A percentile compares a stretch with the other conserved stretches of the same genome.
phyloP scores from a whole-genome alignment of 2,329 filamentous ascomycete genomes.

The Pleurostoma richardsiae region DNA sequence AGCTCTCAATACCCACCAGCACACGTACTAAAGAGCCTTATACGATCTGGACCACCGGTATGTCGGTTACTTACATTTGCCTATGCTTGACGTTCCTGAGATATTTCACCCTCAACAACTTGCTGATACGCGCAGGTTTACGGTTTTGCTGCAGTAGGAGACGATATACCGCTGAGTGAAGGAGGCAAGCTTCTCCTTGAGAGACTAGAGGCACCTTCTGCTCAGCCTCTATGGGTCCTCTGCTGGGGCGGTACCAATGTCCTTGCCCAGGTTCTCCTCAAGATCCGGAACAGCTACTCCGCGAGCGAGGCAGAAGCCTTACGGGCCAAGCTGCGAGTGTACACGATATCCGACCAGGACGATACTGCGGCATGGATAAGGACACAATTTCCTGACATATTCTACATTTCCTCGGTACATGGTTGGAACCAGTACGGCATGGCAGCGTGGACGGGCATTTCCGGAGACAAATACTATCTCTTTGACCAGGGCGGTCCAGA shows the following conservation, averaged over 20 bases:
- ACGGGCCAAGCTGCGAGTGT: constrained; percentile 39
- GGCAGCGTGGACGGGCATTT: constrained; percentile 53
- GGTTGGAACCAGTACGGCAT: constrained; percentile 49
- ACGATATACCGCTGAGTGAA: constrained; percentile 22
- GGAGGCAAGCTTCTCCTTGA: constrained; percentile 29
- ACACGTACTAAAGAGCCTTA: constrained; percentile 18
- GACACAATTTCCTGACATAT: constrained; percentile 44
- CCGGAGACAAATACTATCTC: constrained; percentile 37
- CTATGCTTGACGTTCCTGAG: neutral
- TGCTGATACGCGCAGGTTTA: constrained; percentile 1
- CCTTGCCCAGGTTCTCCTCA: constrained; percentile 40
- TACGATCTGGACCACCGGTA: constrained; percentile 25
- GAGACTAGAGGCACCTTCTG: neutral
- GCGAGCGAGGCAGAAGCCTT: constrained; percentile 23
- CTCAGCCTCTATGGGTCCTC: constrained; percentile 42
- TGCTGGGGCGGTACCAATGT: constrained; percentile 50
- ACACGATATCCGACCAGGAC: constrained; percentile 56
- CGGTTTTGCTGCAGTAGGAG: constrained; percentile 11
- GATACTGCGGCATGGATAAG: constrained; percentile 53
- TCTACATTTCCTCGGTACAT: constrained; percentile 51
- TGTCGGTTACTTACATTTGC: neutral
- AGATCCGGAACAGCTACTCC: constrained; percentile 25
- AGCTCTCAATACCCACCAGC: constrained; percentile 27
- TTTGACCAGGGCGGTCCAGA: constrained; percentile 43
- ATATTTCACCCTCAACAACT: neutral